These are phyloP conservation scores for Tylopilus felleus DNA, from an alignment of 768 basidiomycete species.

Conservation along the genomic window DNA sequence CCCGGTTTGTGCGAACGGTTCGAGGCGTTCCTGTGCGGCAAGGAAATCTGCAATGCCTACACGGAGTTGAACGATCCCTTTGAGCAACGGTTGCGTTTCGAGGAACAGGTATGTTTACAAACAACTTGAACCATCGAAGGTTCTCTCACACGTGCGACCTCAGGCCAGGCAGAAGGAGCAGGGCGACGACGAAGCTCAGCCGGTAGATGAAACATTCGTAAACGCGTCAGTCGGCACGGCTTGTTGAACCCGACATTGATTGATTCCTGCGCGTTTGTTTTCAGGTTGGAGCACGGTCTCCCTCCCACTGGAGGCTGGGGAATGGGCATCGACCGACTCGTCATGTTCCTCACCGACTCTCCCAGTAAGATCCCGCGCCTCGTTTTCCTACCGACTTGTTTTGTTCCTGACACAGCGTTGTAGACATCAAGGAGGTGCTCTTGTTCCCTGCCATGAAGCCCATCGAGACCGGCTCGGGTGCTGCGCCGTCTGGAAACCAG, in stretches of 20 bases:
- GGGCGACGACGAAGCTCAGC: constrained; percentile 98
- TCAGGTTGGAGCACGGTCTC: constrained; percentile 91
- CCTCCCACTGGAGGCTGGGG: constrained; percentile 99
- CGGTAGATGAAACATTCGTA: constrained; percentile 92
- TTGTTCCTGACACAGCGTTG: constrained; percentile 2
- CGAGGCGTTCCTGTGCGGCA: constrained; percentile 96
- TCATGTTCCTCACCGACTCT: constrained; percentile 99
- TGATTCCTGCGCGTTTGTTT: neutral
- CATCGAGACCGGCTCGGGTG: constrained; percentile 44
- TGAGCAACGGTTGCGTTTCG: constrained; percentile 92
- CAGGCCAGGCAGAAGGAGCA: constrained; percentile 89
- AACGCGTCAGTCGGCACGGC: constrained; percentile 66
- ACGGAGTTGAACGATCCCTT: constrained; percentile 99
- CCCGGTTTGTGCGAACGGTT: constrained; percentile 98
- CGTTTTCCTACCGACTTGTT: neutral
- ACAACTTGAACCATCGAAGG: too few species aligned
- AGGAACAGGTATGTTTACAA: constrained; percentile 69
- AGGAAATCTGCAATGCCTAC: constrained; percentile 98
- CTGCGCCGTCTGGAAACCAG: constrained; percentile 26
- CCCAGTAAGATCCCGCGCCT: constrained; percentile 53
- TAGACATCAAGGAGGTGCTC: constrained; percentile 95
- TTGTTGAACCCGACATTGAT: neutral
- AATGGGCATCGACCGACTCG: constrained; percentile 89
- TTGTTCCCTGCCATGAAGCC: constrained; percentile 99
- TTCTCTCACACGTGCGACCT: neutral